phyloP scores from a whole-genome alignment of 305 asterid genomes.

The Nicotiana rustica region DNA sequence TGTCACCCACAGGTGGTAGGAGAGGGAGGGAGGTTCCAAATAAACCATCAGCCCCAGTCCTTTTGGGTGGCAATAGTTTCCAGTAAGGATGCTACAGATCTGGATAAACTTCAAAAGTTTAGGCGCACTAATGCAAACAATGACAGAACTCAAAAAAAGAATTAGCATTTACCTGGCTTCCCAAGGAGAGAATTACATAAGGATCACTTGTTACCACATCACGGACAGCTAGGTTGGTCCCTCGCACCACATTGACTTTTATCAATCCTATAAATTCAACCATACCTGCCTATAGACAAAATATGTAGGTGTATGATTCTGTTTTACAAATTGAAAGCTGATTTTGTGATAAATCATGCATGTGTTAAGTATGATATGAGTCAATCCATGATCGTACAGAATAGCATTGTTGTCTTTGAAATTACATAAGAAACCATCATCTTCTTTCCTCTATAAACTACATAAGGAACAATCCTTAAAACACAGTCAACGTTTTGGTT shows the following conservation, averaged over 20 bases:
- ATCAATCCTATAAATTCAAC: conserved; percentile 84
- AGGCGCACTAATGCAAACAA: not conserved
- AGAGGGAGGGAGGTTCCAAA: not conserved
- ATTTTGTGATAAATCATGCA: conserved; percentile 24
- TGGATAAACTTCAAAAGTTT: conserved; percentile 4
- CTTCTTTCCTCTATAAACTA: not conserved
- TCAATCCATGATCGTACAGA: not conserved
- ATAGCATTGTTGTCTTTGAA: not conserved
- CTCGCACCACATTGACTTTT: conserved; percentile 71
- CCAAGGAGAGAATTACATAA: conserved; percentile 74
- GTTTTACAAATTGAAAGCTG: conserved; percentile 5
- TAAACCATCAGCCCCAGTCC: not conserved
- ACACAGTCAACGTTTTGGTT: not conserved
- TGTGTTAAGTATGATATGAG: not conserved
- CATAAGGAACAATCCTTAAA: not conserved
- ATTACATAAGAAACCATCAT: not conserved
- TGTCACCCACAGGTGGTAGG: not conserved
- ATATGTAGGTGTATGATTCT: conserved; percentile 29
- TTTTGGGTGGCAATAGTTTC: not conserved
- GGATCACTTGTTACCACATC: conserved; percentile 91
- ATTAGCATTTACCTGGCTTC: conserved; percentile 64
- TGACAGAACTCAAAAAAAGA: not conserved
- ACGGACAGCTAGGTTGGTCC: conserved; percentile 79
- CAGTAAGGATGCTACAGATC: not conserved
- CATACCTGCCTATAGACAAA: conserved; percentile 76